Conservation (phyloP, 176 grass and related monocot species). For the Bolboschoenus planiculmis region DNA sequence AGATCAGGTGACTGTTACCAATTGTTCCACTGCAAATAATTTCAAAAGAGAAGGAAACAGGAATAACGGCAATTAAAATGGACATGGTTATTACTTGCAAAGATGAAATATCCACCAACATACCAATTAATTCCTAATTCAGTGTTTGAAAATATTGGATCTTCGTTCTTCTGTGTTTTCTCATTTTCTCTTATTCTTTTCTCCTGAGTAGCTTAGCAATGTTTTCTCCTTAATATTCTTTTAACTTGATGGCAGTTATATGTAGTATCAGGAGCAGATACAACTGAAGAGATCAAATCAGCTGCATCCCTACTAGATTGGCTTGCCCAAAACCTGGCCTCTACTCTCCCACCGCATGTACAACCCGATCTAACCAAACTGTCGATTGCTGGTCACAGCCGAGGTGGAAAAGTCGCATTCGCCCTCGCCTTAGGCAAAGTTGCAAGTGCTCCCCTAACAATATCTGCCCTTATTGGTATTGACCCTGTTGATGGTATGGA, state of each 20-base stretch:
- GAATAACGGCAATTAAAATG: not conserved
- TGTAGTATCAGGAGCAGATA: conserved; percentile 46
- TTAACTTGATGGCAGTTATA: conserved; percentile 43
- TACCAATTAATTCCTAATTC: not conserved
- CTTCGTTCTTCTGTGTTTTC: not conserved
- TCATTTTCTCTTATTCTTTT: not conserved
- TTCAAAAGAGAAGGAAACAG: not conserved
- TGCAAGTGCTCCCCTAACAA: conserved; percentile 16
- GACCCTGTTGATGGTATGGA: conserved; percentile 87
- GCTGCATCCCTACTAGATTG: conserved; percentile 50
- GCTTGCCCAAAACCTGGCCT: conserved; percentile 36
- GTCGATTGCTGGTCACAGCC: conserved; percentile 71
- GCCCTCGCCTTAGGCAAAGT: conserved; percentile 41
- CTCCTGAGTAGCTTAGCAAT: not conserved
- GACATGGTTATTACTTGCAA: not conserved
- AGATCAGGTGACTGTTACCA: not conserved
- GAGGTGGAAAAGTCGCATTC: conserved; percentile 77
- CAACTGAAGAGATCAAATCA: conserved; percentile 51
- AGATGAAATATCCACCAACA: not conserved
- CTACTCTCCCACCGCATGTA: conserved; percentile 21
- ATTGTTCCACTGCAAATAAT: not conserved
- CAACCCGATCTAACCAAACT: conserved; percentile 28
- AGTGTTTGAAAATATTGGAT: not conserved
- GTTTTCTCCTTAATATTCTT: not conserved
- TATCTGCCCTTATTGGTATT: conserved; percentile 61